Evolutionary conservation across 495 filamentous ascomycete species (phyloP).

Genomic region (Aspergillus nanangensis): DNA sequence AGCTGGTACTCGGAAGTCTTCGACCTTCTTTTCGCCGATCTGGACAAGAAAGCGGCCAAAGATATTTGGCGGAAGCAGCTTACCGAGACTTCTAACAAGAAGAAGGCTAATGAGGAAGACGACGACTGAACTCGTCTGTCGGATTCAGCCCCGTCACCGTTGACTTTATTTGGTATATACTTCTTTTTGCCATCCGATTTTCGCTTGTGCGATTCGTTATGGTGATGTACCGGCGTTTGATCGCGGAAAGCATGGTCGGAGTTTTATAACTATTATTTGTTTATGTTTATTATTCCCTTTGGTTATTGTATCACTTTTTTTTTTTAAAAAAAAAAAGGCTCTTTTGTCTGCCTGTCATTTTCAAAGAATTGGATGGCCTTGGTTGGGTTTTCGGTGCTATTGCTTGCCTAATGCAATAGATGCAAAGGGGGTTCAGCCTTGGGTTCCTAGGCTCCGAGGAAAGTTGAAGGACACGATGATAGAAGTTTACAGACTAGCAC

Average conservation of each 20-base stretch:
- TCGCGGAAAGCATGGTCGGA: slow-evolving; percentile 24
- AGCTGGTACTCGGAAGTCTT: slow-evolving; percentile 96
- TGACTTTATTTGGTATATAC: slow-evolving; percentile 14
- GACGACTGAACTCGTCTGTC: slow-evolving; percentile 21
- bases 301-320: slow-evolving; percentile 6
- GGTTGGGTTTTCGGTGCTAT: not conserved
- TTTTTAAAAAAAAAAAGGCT: slow-evolving; percentile 5
- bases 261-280: slow-evolving; percentile 8
- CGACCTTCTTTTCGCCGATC: slow-evolving; percentile 78
- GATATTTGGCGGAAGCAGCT: slow-evolving; percentile 69
- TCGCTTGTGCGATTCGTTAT: slow-evolving; percentile 8
- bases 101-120: slow-evolving; percentile 36
- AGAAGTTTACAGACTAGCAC: slow-evolving; percentile 4
- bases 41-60: slow-evolving; percentile 71
- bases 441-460: not conserved
- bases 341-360: not conserved
- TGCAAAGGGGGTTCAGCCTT: not conserved
- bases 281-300: slow-evolving; percentile 3
- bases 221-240: slow-evolving; percentile 21
- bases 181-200: slow-evolving; percentile 6
- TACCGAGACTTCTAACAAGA: slow-evolving; percentile 51
- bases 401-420: not conserved
- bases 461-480: not conserved
- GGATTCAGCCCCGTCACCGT: not conserved
- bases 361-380: not conserved